Base-by-base conservation (phyloP, 768 basidiomycete genomes). In the Pulveroboletus ravenelii region DNA sequence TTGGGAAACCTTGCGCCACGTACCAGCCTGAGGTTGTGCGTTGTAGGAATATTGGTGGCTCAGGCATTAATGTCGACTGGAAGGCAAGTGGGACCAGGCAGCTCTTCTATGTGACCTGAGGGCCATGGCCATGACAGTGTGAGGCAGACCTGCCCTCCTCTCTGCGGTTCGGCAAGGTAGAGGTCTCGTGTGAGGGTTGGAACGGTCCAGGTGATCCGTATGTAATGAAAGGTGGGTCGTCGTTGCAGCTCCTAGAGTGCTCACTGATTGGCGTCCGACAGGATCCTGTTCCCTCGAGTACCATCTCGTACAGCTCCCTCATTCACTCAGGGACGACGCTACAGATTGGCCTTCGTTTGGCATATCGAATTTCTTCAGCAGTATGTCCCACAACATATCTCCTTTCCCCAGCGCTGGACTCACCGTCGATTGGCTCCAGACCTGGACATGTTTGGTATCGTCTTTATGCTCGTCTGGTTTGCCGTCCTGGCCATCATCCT, bases 121-220 rank as follows among this genome's bases (percentile, higher is more conserved):
- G 38, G 15, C 44, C 43, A 41, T 34, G 15, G 45, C 27, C 53
- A 17, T n/a, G 48, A 18, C 56, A 93, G 87, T 96, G 93, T 62
- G 86, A 92, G 67, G 86, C 92, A 32, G 93, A 97, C 63, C 73
- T 97, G 6, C 94, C 93, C 9, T 82, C 84, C 43, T 72, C 82
- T 9, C 66, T 95, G 47, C 78, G 93, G 15, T 87, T 97, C 48
- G 94, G 94, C 14, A 78, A 81, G 55, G 85, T 95, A 0, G 82
- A 89, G 57, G 82, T 97, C 1, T 85, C 82, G 15, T 97, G 94
- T 60, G 94, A 97, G 72, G 94, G 94, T 20, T 97, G 88, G 87
- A 81, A 78, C 35, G 72, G 76, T 30, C 80, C 90, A 5, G 92
- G 89, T 0, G 94, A 97, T 70, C 76, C 81, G 2, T 81, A 84